Evolutionary conservation across 1,139 yeast species (phyloP).

Genomic region (Candida buenavistaensis): DNA sequence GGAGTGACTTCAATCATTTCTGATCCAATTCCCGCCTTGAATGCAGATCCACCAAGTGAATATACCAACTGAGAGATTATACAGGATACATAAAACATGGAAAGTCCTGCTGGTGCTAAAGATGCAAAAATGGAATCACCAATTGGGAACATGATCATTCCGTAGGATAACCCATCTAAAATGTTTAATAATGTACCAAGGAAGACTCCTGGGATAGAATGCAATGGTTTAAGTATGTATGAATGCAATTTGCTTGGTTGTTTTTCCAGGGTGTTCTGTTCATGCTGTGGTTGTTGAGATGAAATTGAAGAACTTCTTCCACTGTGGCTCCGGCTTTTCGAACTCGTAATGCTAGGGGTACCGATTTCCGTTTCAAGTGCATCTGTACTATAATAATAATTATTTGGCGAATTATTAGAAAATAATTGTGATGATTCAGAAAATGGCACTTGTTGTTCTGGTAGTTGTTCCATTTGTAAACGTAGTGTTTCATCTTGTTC

Average conservation of each 20-base stretch:
- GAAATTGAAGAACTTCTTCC: slow-evolving; percentile 13
- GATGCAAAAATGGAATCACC: slow-evolving; percentile 74
- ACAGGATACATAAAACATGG: slow-evolving; percentile 92
- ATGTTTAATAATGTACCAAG: slow-evolving; percentile 83
- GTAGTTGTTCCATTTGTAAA: too few relatives aligned
- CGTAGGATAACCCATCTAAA: slow-evolving; percentile 91
- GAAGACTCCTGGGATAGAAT: slow-evolving; percentile 74
- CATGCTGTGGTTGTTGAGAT: background rate
- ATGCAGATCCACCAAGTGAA: slow-evolving; percentile 88
- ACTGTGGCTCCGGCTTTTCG: too few relatives aligned
- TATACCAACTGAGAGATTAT: slow-evolving; percentile 83
- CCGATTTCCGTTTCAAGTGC: background rate
- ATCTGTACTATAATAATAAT: background rate
- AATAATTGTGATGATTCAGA: slow-evolving; percentile 1
- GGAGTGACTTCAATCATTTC: slow-evolving; percentile 99
- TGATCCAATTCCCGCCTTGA: slow-evolving; percentile 87
- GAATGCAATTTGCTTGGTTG: slow-evolving; percentile 17
- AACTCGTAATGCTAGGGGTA: background rate
- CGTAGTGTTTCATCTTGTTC: slow-evolving; percentile 8
- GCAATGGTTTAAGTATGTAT: slow-evolving; percentile 37
- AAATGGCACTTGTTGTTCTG: background rate
- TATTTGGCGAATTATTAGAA: background rate
- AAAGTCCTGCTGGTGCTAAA: slow-evolving; percentile 84
- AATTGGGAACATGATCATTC: slow-evolving; percentile 95
- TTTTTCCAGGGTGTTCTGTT: slow-evolving; percentile 3